These are phyloP conservation scores for Claviceps spartinae DNA, from an alignment of 2,329 filamentous ascomycete genomes.

Conservation along the genomic window DNA sequence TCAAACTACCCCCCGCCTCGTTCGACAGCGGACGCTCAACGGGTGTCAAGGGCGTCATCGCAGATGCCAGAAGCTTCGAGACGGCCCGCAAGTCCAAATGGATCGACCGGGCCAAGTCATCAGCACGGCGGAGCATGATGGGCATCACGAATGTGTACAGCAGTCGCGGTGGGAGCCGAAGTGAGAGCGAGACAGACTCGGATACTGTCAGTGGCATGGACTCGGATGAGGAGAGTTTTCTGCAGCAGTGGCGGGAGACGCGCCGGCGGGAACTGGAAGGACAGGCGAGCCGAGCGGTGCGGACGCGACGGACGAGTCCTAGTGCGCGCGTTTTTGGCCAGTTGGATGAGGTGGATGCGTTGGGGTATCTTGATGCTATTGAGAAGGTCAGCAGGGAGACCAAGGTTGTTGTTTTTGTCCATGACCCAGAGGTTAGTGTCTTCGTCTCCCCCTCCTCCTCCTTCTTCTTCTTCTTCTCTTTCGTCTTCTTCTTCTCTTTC, in stretches of 20 bases:
- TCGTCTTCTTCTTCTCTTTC: not conserved
- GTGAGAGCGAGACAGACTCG: slow-evolving; percentile 33
- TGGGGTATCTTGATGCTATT: slow-evolving; percentile 90
- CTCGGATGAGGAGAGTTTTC: slow-evolving; percentile 65
- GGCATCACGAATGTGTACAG: slow-evolving; percentile 24
- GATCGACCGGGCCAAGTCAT: slow-evolving; percentile 35
- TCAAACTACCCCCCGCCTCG: slow-evolving; percentile 47
- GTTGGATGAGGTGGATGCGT: slow-evolving; percentile 72
- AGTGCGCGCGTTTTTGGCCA: slow-evolving; percentile 66
- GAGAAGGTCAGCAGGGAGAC: slow-evolving; percentile 76
- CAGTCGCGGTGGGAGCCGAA: slow-evolving; percentile 13
- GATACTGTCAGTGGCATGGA: slow-evolving; percentile 31
- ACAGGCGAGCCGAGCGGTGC: slow-evolving; percentile 39
- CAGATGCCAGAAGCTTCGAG: slow-evolving; percentile 67
- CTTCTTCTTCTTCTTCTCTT: not conserved
- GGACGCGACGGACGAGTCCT: slow-evolving; percentile 58
- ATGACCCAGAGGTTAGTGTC: slow-evolving; percentile 63
- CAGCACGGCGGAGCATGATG: slow-evolving; percentile 42
- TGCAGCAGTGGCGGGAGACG: slow-evolving; percentile 73
- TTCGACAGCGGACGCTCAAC: slow-evolving; percentile 60
- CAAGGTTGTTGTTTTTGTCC: slow-evolving; percentile 84
- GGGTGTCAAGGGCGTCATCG: slow-evolving; percentile 77
- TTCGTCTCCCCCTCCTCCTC: not conserved
- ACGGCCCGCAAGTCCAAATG: slow-evolving; percentile 46
- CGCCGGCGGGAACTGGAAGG: slow-evolving; percentile 64